phyloP scores from a whole-genome alignment of 345 rosid genomes.

The Cardamine occulta region DNA sequence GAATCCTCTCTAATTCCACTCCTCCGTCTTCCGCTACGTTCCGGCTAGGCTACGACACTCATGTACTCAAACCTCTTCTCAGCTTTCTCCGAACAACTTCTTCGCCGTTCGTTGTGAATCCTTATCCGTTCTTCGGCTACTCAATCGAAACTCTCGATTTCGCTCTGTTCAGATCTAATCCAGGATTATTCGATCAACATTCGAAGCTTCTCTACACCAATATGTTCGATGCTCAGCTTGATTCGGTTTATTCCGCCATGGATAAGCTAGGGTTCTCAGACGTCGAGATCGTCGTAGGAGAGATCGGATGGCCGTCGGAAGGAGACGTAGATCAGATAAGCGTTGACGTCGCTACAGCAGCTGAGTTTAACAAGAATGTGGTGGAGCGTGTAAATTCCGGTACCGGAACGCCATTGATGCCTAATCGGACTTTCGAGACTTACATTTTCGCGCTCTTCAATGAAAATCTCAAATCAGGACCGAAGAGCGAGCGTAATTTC shows the following conservation, averaged over 20 bases:
- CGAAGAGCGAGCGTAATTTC: constrained; percentile 69
- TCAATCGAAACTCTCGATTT: constrained; percentile 70
- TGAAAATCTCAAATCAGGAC: constrained; percentile 83
- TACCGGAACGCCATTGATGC: constrained; percentile 83
- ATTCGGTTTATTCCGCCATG: constrained; percentile 82
- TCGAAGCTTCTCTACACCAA: constrained; percentile 63
- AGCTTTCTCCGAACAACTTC: constrained; percentile 63
- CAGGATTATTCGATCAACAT: constrained; percentile 58
- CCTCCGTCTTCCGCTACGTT: constrained; percentile 81
- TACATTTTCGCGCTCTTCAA: constrained; percentile 87
- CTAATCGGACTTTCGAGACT: constrained; percentile 78
- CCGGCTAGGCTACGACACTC: constrained; percentile 63
- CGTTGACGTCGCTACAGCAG: constrained; percentile 57
- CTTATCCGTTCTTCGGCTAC: constrained; percentile 82
- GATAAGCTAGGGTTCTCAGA: constrained; percentile 64
- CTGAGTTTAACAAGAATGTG: constrained; percentile 66
- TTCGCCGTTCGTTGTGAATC: constrained; percentile 81
- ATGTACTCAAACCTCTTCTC: constrained; percentile 73
- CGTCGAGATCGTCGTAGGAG: constrained; percentile 78
- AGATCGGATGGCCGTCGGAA: constrained; percentile 88
- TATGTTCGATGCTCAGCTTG: constrained; percentile 93
- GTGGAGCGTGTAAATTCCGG: constrained; percentile 65
- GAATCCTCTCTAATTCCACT: constrained; percentile 63
- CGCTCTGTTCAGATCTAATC: constrained; percentile 71
- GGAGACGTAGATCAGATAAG: constrained; percentile 71